Conservation (phyloP, 139 green algal genomes). For the Asterochloris sp. region DNA sequence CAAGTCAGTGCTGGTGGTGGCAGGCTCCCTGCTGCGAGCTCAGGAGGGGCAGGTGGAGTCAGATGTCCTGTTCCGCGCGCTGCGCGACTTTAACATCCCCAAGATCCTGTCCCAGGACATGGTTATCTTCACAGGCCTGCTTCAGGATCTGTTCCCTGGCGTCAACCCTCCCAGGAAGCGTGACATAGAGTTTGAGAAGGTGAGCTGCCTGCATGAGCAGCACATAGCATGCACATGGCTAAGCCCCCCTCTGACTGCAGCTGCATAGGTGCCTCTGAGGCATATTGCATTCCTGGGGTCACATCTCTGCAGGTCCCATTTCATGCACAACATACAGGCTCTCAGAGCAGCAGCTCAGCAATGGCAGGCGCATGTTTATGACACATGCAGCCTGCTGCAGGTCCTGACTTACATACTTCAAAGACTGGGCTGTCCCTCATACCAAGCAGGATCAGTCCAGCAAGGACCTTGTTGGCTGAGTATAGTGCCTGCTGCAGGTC, state of each 20-base stretch:
- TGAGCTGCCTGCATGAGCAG: neutral
- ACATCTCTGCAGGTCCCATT: too few species aligned
- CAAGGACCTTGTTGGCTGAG: neutral
- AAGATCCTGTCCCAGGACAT: conserved; percentile 88
- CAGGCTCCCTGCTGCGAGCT: conserved; percentile 67
- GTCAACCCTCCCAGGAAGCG: conserved; percentile 72
- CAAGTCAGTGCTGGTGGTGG: conserved; percentile 94
- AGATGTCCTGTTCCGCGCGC: conserved; percentile 79
- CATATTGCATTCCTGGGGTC: too few species aligned
- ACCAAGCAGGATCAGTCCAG: too few species aligned
- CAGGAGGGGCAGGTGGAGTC: conserved; percentile 76
- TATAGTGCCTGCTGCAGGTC: neutral
- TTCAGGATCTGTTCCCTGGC: conserved; percentile 91
- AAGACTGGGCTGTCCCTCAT: too few species aligned
- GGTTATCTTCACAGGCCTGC: conserved; percentile 84
- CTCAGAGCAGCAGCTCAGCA: too few species aligned
- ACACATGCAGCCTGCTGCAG: too few species aligned
- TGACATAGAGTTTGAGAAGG: conserved; percentile 69
- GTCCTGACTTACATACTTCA: too few species aligned
- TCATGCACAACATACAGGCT: too few species aligned
- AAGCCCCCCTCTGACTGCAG: neutral
- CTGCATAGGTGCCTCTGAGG: neutral
- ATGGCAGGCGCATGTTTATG: too few species aligned
- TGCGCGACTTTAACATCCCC: conserved; percentile 94
- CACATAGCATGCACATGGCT: neutral